Base-by-base conservation (phyloP, 1,284 basidiomycete species). In the Marasmius sp. region DNA sequence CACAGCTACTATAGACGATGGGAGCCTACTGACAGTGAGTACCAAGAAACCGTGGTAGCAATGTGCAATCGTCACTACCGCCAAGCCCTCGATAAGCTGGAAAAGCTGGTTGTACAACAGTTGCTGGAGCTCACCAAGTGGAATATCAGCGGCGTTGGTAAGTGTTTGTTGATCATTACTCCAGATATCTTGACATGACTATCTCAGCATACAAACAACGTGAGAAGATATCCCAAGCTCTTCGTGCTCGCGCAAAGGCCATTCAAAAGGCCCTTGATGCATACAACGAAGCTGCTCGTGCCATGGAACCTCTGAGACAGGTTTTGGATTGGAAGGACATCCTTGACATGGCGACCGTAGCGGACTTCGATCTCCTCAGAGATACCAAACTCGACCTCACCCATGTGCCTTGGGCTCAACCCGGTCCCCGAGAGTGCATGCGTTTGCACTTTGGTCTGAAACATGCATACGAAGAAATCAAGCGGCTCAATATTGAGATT, bases 301-400 rank as follows among this genome's bases (percentile, higher is more conserved):
- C 51, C 5, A 66, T 72, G 22, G 58, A 56, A 36, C 71, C 62
- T 47, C 71, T 61, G 27, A 61, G 59, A 14, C 63, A 62, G 10
- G 34, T 37, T 1, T 65, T 79, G 12, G 39, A 56, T 3, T 77
- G 73, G 70, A 64, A 67, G 4, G 67, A 75, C 27, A 63, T 79
- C 11, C 60, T 74, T 5, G 64, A 72, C 3, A 72, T 71, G 58
- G 63, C 63, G 6, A 72, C 71, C 18, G 63, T 78, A 0, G 69
- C 70, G 6, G 75, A 78, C 33, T 76, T 79, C 51, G 73, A 75
- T 55, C 69, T 79, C 6, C 68, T 80, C 1, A 68, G 69, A 1
- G 67, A 76, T 50, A 63, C 68, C 0, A 65, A 69, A 6, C 58
- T 70, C 11, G 72, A 75, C 57, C 65, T 76, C 12, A 64, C 64